A percentile compares a stretch with the other conserved stretches of the same genome.
phyloP scores from a whole-genome alignment of 1,284 basidiomycete genomes.

The Cystobasidium sp. region DNA sequence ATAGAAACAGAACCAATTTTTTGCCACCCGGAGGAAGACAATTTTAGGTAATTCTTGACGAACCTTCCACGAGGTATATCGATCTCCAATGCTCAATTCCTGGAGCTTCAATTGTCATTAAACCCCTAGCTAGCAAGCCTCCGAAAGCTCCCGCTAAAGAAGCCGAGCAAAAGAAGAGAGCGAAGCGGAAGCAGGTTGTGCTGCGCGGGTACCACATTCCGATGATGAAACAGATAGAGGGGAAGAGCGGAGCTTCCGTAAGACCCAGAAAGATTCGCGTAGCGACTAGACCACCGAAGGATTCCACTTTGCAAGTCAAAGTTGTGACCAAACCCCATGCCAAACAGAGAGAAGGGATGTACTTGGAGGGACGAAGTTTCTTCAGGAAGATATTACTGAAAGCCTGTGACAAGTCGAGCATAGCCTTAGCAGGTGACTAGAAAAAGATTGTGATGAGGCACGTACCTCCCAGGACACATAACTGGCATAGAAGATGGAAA shows the following conservation, averaged over 20 bases:
- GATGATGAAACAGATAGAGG: constrained; percentile 11
- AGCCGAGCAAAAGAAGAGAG: constrained; percentile 2
- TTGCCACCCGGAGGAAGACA: background rate
- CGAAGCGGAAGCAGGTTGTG: constrained; percentile 3
- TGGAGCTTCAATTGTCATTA: constrained; percentile 5
- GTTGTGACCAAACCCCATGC: constrained; percentile 13
- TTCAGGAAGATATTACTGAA: background rate
- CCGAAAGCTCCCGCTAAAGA: constrained; percentile 1
- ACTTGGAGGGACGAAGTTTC: constrained; percentile 4
- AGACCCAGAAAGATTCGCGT: constrained; percentile 9
- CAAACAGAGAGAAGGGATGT: constrained; percentile 6
- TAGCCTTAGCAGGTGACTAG: background rate
- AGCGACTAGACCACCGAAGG: constrained; percentile 5
- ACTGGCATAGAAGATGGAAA: constrained; percentile 1
- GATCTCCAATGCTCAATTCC: background rate
- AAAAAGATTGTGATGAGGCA: background rate
- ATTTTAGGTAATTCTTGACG: background rate
- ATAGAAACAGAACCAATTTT: background rate
- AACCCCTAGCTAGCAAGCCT: background rate
- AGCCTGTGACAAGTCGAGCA: background rate
- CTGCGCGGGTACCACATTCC: constrained; percentile 4
- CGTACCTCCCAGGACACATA: constrained; percentile 10
- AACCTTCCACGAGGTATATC: constrained; percentile 1
- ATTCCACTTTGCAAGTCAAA: background rate
- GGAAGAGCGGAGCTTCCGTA: constrained; percentile 4